phyloP scores from a whole-genome alignment of 2,329 filamentous ascomycete species.

The Nigrospora osmanthi region DNA sequence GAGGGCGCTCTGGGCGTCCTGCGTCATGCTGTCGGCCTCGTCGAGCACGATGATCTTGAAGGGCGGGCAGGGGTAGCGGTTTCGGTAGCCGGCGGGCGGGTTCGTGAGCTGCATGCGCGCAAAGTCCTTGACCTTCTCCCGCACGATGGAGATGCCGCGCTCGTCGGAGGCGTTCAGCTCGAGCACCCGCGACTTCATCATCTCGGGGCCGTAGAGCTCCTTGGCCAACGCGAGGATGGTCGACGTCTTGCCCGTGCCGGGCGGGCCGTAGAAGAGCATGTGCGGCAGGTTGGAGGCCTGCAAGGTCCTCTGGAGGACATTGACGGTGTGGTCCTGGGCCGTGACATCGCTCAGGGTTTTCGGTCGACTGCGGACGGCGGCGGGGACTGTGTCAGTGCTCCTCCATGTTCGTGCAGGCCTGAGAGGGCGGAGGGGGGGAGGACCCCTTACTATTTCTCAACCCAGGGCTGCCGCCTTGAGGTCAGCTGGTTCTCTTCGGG shows the following conservation, averaged over 20 bases:
- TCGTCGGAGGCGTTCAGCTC: slow-evolving; percentile 99
- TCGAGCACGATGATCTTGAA: slow-evolving; percentile 99
- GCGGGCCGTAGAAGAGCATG: slow-evolving; percentile 98
- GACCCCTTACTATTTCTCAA: slow-evolving; percentile 88
- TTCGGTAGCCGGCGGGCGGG: slow-evolving; percentile 59
- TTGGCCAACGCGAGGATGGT: slow-evolving; percentile 96
- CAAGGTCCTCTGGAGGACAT: slow-evolving; percentile 82
- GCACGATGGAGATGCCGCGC: slow-evolving; percentile 92
- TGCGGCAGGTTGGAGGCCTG: slow-evolving; percentile 96
- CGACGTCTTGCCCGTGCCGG: slow-evolving; percentile 95
- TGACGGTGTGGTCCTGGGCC: slow-evolving; percentile 94
- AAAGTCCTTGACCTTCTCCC: slow-evolving; percentile 97
- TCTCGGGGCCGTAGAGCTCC: slow-evolving; percentile 91
- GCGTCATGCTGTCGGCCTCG: slow-evolving; percentile 98
- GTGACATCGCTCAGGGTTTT: slow-evolving; percentile 92
- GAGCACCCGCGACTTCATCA: slow-evolving; percentile 89
- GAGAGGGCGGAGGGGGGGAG: neutral
- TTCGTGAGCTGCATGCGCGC: slow-evolving; percentile 90
- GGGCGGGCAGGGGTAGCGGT: slow-evolving; percentile 82
- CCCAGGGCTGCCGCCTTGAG: slow-evolving; percentile 79
- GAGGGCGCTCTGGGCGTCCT: slow-evolving; percentile 90
- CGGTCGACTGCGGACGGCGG: slow-evolving; percentile 61
- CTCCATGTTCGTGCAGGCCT: neutral
- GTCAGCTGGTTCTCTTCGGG: slow-evolving; percentile 54
- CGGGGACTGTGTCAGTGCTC: slow-evolving; percentile 18